Conservation (phyloP, 306 rosid genomes). For the Bauhinia variegata region DNA sequence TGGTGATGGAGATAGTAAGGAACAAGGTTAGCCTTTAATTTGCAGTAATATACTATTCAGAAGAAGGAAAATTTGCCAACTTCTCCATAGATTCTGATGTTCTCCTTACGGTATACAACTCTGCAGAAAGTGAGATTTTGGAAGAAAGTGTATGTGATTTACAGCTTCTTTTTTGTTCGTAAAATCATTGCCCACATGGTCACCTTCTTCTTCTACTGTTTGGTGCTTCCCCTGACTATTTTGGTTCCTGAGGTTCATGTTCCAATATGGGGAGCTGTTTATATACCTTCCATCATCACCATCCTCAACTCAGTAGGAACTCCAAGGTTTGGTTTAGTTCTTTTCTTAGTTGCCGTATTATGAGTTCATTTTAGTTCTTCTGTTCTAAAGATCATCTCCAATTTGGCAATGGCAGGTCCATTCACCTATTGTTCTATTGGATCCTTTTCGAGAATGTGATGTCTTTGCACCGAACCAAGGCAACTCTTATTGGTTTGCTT, state of each 20-base stretch:
- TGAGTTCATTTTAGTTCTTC: background rate
- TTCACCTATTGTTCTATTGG: conserved; percentile 96
- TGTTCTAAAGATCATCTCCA: conserved; percentile 21
- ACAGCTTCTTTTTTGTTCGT: conserved; percentile 96
- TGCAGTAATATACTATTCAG: background rate
- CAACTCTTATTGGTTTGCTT: conserved; percentile 78
- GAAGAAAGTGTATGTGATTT: conserved; percentile 95
- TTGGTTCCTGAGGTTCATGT: conserved; percentile 95
- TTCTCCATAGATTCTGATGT: conserved; percentile 14
- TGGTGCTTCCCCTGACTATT: conserved; percentile 91
- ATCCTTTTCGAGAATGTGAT: conserved; percentile 97
- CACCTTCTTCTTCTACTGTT: conserved; percentile 91
- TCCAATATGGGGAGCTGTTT: conserved; percentile 99
- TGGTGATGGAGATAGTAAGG: conserved; percentile 86
- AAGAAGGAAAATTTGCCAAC: background rate
- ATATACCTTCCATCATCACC: conserved; percentile 94
- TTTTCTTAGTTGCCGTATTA: background rate
- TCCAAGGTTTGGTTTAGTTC: conserved; percentile 64
- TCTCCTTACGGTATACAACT: background rate
- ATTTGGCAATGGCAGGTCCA: conserved; percentile 70
- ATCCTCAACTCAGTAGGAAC: conserved; percentile 98
- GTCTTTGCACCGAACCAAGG: conserved; percentile 99
- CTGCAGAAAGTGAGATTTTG: conserved; percentile 85
- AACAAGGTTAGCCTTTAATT: conserved; percentile 66
- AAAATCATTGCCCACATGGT: conserved; percentile 95